Percentiles rank a stretch among this genome's conserved stretches.
phyloP scores from a whole-genome alignment of 805 yeast genomes.

The Starmera dryadoides region DNA sequence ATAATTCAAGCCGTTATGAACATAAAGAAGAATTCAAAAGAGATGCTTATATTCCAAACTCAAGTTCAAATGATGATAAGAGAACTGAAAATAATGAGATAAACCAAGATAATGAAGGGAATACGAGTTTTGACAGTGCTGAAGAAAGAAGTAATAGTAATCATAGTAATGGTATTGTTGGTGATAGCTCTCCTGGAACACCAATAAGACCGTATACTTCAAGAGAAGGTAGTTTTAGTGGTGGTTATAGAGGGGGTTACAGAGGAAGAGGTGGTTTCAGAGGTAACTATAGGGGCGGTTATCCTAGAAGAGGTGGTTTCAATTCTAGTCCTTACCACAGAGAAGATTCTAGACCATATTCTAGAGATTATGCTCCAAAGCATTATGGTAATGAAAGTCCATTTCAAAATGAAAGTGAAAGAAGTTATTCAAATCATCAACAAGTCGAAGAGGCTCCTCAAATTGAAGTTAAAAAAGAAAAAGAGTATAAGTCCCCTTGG shows the following conservation, averaged over 20 bases:
- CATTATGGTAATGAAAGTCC: neutral
- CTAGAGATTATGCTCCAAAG: neutral
- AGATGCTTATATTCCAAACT: too few relatives aligned
- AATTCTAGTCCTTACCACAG: neutral
- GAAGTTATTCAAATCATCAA: constrained; percentile 3
- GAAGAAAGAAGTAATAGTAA: too few relatives aligned
- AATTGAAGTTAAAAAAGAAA: neutral
- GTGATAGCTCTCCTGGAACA: too few relatives aligned
- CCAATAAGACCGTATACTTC: neutral
- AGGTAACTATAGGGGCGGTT: constrained; percentile 3
- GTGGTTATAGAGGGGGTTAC: neutral
- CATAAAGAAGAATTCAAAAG: too few relatives aligned
- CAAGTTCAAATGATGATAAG: neutral
- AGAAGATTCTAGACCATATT: neutral
- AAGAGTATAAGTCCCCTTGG: constrained; percentile 8
- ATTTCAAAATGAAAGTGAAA: constrained; percentile 1
- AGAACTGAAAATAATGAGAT: neutral
- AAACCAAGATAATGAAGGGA: neutral
- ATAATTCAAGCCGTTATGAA: too few relatives aligned
- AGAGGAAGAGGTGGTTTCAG: constrained; percentile 4
- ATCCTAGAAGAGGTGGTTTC: constrained; percentile 1
- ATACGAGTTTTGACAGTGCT: too few relatives aligned
- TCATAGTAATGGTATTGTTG: too few relatives aligned
- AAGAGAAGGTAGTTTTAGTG: neutral
- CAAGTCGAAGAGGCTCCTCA: too few relatives aligned